Base-by-base conservation (phyloP, 192 early-diverging fungal species). In the Coemansia sp. region DNA sequence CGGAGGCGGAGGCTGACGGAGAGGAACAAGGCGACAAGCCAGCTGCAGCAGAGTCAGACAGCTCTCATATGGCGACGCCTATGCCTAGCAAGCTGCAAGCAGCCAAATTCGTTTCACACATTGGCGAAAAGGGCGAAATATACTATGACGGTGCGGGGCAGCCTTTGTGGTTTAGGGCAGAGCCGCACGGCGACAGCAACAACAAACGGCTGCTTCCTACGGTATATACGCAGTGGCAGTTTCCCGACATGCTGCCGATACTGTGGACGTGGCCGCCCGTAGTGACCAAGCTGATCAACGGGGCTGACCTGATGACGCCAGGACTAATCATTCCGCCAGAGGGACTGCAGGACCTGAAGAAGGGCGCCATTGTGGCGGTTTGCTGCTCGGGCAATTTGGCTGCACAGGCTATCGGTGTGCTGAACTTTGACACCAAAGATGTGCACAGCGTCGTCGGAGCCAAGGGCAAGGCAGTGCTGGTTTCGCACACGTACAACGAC, bases 401-500 rank as follows among this genome's bases (percentile, higher is more conserved):
- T 2, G 72, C 65, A 14, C 66, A 58, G 47, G 88, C 87, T 1
- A 77, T 94, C 3, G 88, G 89, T 11, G 80, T 72, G 4, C 78
- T 87, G 72, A 66, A 70, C 7, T 27, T 86, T 22, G 67, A 84
- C 48, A 77, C 75, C 5, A 54, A 67, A 5, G 74, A 71, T 3
- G 64, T 84, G 15, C 66, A 70, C 13, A 60, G 53, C 37, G 60
- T 70, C 15, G 53, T 55, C 4, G 79, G 79, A 7, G 81, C 70
- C 38, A 90, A 87, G 60, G 94, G 94, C 8, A 89, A 91, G 51
- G 92, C 87, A 0, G 84, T 97, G 1, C 52, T 85, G 52, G 72
- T 91, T 19, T 44, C 87, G 13, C 91, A 93, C 53, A 81, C 85
- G 3, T 85, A 81, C 54, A 77, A 80, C 26, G 94, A 97, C 74